Evolutionary conservation across 768 basidiomycete species (phyloP).

Genomic region (Russula dissimulans): DNA sequence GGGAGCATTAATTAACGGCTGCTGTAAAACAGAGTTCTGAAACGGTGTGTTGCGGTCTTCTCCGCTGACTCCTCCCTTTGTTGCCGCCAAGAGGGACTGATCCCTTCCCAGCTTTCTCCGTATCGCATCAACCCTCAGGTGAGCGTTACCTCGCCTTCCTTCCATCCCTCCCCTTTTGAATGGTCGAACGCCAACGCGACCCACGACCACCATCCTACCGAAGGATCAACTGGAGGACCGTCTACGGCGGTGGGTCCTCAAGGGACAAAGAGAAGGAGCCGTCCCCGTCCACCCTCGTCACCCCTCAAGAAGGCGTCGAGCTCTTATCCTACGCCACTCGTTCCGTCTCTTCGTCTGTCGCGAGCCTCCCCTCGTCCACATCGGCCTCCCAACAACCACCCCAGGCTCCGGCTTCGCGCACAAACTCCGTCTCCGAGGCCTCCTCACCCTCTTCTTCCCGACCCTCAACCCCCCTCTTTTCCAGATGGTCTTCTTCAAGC

Average conservation of each 20-base stretch:
- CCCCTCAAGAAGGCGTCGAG: slow-evolving; percentile 28
- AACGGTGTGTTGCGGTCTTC: not conserved
- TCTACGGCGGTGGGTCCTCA: slow-evolving; percentile 20
- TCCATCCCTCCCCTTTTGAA: not conserved
- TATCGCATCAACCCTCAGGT: slow-evolving; percentile 4
- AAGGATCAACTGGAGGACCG: slow-evolving; percentile 25
- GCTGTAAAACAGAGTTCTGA: not conserved
- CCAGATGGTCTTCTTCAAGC: slow-evolving; percentile 24
- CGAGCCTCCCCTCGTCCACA: slow-evolving; percentile 20
- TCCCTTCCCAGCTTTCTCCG: slow-evolving; percentile 3
- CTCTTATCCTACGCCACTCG: slow-evolving; percentile 23
- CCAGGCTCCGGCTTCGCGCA: slow-evolving; percentile 18
- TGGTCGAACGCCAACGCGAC: slow-evolving; percentile 22
- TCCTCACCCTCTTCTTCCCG: slow-evolving; percentile 21
- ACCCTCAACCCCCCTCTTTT: slow-evolving; percentile 25
- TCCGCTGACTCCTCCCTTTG: not conserved
- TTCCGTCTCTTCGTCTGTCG: slow-evolving; percentile 17
- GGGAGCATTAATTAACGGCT: not conserved
- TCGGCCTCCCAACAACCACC: slow-evolving; percentile 13
- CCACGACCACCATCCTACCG: slow-evolving; percentile 20
- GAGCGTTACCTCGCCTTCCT: slow-evolving; percentile 4
- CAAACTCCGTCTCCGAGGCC: slow-evolving; percentile 22
- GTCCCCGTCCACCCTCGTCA: slow-evolving; percentile 15
- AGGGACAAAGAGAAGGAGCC: slow-evolving; percentile 22
- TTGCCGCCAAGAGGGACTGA: slow-evolving; percentile 3